A percentile compares a stretch with the other conserved stretches of the same genome.
Evolutionary conservation across 768 basidiomycete genomes (phyloP).

Genomic region (Russula ochroleuca): DNA sequence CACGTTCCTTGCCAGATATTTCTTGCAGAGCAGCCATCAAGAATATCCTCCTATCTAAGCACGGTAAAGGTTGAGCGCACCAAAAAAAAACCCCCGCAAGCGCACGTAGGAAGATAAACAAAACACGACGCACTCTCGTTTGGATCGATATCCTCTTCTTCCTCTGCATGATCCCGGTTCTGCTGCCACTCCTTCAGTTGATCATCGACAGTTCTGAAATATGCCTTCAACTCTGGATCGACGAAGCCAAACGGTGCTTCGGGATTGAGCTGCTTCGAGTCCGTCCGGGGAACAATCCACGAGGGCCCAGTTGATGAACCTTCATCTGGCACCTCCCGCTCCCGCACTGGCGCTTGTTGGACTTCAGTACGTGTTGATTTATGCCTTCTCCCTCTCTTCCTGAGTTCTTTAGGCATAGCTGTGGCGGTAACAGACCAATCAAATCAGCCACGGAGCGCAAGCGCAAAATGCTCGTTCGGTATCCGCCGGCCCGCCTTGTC

Average conservation of each 20-base stretch:
- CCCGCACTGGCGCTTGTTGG: slow-evolving; percentile 27
- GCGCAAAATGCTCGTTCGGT: neutral
- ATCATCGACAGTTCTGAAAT: slow-evolving; percentile 83
- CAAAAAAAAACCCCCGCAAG: slow-evolving; percentile 15
- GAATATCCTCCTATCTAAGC: slow-evolving; percentile 43
- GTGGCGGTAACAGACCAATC: neutral
- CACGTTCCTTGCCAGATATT: slow-evolving; percentile 83
- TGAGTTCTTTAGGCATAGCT: slow-evolving; percentile 68
- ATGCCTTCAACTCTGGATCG: slow-evolving; percentile 87
- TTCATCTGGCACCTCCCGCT: slow-evolving; percentile 24
- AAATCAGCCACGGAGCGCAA: too few relatives aligned
- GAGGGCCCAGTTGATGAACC: slow-evolving; percentile 46
- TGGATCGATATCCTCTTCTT: slow-evolving; percentile 50
- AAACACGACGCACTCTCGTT: slow-evolving; percentile 55
- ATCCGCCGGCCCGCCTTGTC: neutral
- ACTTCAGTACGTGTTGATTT: slow-evolving; percentile 45
- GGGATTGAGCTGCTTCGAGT: slow-evolving; percentile 41
- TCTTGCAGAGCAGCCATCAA: slow-evolving; percentile 79
- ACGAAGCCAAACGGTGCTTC: slow-evolving; percentile 89
- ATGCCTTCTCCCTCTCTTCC: slow-evolving; percentile 74
- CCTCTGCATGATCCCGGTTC: slow-evolving; percentile 43
- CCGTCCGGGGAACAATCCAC: slow-evolving; percentile 55
- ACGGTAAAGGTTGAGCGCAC: slow-evolving; percentile 9
- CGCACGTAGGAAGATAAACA: neutral
- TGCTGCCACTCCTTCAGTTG: slow-evolving; percentile 88